phyloP scores from a whole-genome alignment of 2,329 filamentous ascomycete species.

The Dactylonectria estremocensis region DNA sequence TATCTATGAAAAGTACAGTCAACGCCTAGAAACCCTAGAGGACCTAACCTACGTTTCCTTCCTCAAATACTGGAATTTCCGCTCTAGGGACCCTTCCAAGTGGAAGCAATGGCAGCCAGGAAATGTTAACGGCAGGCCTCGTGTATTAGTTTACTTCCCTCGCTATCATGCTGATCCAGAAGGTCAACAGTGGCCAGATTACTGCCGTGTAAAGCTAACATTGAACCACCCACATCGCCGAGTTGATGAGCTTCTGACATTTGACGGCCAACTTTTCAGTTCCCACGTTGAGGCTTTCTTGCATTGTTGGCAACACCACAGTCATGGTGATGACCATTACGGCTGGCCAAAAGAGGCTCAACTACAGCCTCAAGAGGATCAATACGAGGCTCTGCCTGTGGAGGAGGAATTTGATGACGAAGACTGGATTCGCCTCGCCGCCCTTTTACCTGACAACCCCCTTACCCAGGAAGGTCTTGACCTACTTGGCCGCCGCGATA shows the following conservation, averaged over 20 bases:
- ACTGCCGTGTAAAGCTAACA: no score
- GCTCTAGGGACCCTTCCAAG: no score
- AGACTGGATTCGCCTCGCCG: neutral
- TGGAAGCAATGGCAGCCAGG: no score
- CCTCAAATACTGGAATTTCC: no score
- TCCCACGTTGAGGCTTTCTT: neutral
- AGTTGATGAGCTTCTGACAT: neutral
- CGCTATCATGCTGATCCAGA: no score
- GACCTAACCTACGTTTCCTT: neutral
- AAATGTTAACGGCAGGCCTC: no score
- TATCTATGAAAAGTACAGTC: neutral
- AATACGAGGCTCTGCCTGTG: neutral
- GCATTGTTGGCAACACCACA: neutral
- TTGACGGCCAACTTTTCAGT: neutral
- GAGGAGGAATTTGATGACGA: neutral
- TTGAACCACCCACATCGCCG: no score
- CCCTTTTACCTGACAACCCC: neutral
- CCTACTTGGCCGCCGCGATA: neutral
- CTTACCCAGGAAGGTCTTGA: neutral
- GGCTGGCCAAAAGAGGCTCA: neutral
- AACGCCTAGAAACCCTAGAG: neutral
- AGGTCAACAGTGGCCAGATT: no score
- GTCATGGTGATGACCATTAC: neutral
- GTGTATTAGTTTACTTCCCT: no score
- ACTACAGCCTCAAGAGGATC: neutral